A percentile compares a stretch with the other conserved stretches of the same genome.
Evolutionary conservation across 345 rosid species (phyloP).

Genomic region (Noccaea caerulescens): DNA sequence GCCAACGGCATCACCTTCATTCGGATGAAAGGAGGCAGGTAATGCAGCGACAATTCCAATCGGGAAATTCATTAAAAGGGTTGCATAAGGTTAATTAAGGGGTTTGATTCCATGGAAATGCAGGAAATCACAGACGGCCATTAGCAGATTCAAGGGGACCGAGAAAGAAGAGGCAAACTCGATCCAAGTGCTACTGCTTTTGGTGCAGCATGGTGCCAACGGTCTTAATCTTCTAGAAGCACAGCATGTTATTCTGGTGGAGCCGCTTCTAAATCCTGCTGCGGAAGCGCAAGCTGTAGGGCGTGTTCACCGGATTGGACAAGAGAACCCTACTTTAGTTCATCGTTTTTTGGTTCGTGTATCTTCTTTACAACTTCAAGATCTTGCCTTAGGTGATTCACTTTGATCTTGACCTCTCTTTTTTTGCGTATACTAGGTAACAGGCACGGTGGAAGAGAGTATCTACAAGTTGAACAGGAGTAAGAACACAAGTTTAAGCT

Average conservation of each 20-base stretch:
- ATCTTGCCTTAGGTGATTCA: slow-evolving; percentile 7
- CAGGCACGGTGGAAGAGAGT: slow-evolving; percentile 89
- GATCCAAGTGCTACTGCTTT: slow-evolving; percentile 77
- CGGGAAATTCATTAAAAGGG: background rate
- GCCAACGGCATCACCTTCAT: slow-evolving; percentile 67
- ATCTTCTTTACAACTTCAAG: slow-evolving; percentile 13
- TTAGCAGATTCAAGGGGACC: slow-evolving; percentile 67
- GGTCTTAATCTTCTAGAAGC: slow-evolving; percentile 98
- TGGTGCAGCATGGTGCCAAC: slow-evolving; percentile 95
- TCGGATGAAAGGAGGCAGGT: slow-evolving; percentile 99
- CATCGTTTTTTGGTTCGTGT: slow-evolving; percentile 83
- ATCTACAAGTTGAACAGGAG: slow-evolving; percentile 86
- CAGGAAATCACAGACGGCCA: slow-evolving; percentile 89
- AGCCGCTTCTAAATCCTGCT: slow-evolving; percentile 94
- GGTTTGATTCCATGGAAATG: slow-evolving; percentile 26
- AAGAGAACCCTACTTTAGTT: slow-evolving; percentile 73
- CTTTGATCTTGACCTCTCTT: slow-evolving; percentile 28
- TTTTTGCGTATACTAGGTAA: slow-evolving; percentile 54
- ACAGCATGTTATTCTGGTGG: slow-evolving; percentile 90
- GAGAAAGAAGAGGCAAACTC: slow-evolving; percentile 45
- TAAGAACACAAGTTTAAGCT: slow-evolving; percentile 57
- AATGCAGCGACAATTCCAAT: slow-evolving; percentile 25
- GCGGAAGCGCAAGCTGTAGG: slow-evolving; percentile 97
- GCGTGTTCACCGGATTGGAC: slow-evolving; percentile 93
- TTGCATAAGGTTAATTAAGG: background rate